These are phyloP conservation scores for Boletellus emodensis DNA, from an alignment of 768 basidiomycete genomes.

Conservation along the genomic window DNA sequence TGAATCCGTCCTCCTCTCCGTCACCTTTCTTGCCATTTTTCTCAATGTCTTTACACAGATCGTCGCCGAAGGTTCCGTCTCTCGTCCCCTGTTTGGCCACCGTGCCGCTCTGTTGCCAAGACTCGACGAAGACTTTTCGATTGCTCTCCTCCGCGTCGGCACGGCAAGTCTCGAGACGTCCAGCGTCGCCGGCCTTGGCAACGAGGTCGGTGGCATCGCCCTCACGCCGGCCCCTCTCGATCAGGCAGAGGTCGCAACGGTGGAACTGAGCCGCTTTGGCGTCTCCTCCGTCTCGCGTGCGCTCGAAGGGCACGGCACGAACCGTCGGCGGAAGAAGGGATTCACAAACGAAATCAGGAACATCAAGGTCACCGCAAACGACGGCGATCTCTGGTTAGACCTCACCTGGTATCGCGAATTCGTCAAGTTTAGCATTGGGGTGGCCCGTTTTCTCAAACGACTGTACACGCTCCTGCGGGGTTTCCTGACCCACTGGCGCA, in stretches of 20 bases:
- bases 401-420: conserved; percentile 40
- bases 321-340: conserved; percentile 30
- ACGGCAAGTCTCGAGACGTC: conserved; percentile 76
- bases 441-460: conserved; percentile 27
- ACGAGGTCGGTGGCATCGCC: conserved; percentile 61
- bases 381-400: conserved; percentile 39
- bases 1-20: conserved; percentile 56
- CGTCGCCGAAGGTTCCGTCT: conserved; percentile 54
- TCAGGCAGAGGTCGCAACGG: conserved; percentile 28
- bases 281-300: conserved; percentile 36
- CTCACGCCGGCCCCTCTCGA: conserved; percentile 11
- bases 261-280: conserved; percentile 41
- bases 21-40: conserved; percentile 54
- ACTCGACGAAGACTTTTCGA: conserved; percentile 69
- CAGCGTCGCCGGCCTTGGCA: conserved; percentile 64
- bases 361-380: conserved; percentile 34
- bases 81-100: conserved; percentile 55
- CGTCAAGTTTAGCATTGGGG: conserved; percentile 29
- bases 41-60: conserved; percentile 67
- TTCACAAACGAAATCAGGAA: conserved; percentile 50
- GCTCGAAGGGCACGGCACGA: conserved; percentile 24
- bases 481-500: conserved; percentile 17
- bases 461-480: conserved; percentile 14
- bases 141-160: conserved; percentile 66
- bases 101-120: conserved; percentile 43